Conservation (phyloP, 2,329 filamentous ascomycete genomes). For the Westerdykella ornata region DNA sequence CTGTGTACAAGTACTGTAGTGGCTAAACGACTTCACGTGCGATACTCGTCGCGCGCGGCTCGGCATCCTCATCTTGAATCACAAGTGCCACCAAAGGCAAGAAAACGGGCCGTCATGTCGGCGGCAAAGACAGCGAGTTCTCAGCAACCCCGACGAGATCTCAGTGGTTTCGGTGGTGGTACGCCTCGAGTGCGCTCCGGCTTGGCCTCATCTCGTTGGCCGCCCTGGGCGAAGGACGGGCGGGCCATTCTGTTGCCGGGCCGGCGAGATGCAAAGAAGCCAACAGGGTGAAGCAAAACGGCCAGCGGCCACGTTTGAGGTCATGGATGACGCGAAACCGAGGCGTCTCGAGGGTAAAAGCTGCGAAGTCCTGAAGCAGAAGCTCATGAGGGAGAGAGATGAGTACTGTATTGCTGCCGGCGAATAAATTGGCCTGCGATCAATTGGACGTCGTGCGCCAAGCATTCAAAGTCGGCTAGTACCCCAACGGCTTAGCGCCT, state of each 20-base stretch:
- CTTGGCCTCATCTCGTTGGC: slow-evolving; percentile 6
- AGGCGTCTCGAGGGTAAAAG: not conserved
- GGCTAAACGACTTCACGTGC: not conserved
- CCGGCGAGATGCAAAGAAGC: not conserved
- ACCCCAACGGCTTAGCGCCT: too few species aligned
- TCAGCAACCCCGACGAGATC: too few species aligned
- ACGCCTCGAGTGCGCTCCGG: slow-evolving; percentile 1
- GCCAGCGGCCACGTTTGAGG: not conserved
- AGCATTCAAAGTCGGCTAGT: too few species aligned
- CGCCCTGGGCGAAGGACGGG: not conserved
- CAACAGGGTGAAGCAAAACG: not conserved
- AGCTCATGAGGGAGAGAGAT: too few species aligned
- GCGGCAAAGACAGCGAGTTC: not conserved
- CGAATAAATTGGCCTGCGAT: too few species aligned
- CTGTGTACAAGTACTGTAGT: not conserved
- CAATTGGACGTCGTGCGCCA: too few species aligned
- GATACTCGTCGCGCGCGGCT: not conserved
- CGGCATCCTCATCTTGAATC: not conserved
- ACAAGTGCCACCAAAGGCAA: not conserved
- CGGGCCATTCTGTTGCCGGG: not conserved
- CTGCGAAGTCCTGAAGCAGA: too few species aligned
- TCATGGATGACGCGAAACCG: not conserved
- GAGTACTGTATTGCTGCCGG: too few species aligned
- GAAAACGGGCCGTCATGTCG: not conserved
- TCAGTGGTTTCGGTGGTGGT: not conserved